Evolutionary conservation across 768 basidiomycete genomes (phyloP).

Genomic region (Cyclocybe cylindracea): DNA sequence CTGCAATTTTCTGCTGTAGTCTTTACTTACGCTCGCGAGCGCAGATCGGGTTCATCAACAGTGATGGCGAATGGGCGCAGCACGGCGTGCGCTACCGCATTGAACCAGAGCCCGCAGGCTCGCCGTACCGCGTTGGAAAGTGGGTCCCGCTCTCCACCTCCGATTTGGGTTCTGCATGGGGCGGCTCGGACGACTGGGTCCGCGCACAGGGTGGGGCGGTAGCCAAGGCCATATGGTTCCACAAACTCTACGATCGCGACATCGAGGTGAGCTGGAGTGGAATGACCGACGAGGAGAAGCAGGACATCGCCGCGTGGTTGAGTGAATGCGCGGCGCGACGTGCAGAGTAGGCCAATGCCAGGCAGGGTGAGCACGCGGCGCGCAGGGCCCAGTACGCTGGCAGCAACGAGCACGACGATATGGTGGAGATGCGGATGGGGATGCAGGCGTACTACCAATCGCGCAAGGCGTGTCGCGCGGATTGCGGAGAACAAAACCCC

Average conservation of each 20-base stretch:
- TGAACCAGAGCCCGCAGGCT: conserved; percentile 7
- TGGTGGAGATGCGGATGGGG: conserved; percentile 2
- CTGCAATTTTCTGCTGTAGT: background rate
- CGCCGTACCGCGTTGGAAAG: conserved; percentile 11
- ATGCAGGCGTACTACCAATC: conserved; percentile 7
- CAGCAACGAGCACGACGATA: background rate
- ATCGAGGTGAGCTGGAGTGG: conserved; percentile 23
- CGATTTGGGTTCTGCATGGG: conserved; percentile 19
- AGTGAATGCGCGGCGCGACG: conserved; percentile 10
- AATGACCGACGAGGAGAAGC: conserved; percentile 19
- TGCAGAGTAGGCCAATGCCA: background rate
- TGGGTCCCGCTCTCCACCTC: conserved; percentile 22
- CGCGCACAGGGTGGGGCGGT: conserved; percentile 21
- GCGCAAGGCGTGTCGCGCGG: conserved; percentile 19
- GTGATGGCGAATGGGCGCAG: conserved; percentile 11
- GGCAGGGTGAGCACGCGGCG: conserved; percentile 2
- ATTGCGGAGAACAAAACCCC: conserved; percentile 23
- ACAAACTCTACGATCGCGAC: conserved; percentile 13
- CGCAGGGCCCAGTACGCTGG: conserved; percentile 1
- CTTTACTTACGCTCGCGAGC: background rate
- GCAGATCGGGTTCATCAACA: conserved; percentile 16
- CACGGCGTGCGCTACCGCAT: conserved; percentile 18
- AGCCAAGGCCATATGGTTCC: conserved; percentile 24
- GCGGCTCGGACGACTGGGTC: conserved; percentile 20
- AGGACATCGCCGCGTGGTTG: conserved; percentile 13